Evolutionary conservation across 1,139 yeast genomes (phyloP), one percentile per base, ranked within the genome.

Genomic region (Suhomyces anneliseae): DNA sequence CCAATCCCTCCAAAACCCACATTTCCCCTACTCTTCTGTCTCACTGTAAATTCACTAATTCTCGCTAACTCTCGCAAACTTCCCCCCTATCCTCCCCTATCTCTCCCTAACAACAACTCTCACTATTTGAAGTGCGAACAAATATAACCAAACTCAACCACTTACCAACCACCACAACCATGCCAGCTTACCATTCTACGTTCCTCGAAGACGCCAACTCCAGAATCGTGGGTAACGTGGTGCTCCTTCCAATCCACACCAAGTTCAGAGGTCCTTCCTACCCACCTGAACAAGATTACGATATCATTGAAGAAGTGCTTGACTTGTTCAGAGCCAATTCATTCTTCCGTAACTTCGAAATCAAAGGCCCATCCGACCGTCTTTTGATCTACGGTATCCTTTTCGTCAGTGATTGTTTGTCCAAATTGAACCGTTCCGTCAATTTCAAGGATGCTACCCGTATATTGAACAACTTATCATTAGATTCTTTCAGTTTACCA

Each of bases 271-370:
- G 99, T 6, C 98, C 99, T 6, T 85, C 97, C 1, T 90, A 85
- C 64, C 95, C 95, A 7, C 81, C 90, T 7, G 76, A 78, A 49
- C 81, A 82, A 29, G 96, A 88, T 58, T 92, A 90, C 66, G 99
- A 93, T 67, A 88, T 93, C 50, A 79, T 88, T 49, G 99, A 93
- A 62, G 99, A 93, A 68, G 79, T 85, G 29, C 72, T 93, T 50
- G 99, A 93, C 68, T 77, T 93, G 50, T 93, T 93, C 69, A 79
- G 99, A 56, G 97, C 98, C 60, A 93, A 93, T 68, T 88, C 97
- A 7, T 92, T 93, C 70, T 93, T 95, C 79, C 87, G 89, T 65
- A 93, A 93, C 75, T 95, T 93, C 68, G 99, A 95, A 70, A 90
- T 93, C 70, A 90, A 90, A 65, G 96, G 97, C 10, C 90, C 96